phyloP scores from a whole-genome alignment of 768 basidiomycete species.

The Mycena olivaceomarginata region DNA sequence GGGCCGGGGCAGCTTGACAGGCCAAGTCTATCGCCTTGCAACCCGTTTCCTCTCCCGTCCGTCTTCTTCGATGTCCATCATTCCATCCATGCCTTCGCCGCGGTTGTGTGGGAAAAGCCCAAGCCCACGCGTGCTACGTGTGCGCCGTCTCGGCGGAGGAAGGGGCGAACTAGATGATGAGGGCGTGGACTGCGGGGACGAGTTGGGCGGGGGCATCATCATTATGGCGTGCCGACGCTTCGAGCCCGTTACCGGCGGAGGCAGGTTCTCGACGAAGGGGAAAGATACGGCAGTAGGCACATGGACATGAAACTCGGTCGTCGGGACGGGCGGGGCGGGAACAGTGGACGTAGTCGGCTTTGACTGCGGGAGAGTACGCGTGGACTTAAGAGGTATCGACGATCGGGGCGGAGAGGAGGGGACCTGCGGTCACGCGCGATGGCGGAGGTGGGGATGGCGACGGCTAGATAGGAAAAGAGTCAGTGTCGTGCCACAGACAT shows the following conservation, averaged over 20 bases:
- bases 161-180: constrained; percentile 55
- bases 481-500: neutral
- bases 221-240: constrained; percentile 89
- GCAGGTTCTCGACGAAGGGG: constrained; percentile 60
- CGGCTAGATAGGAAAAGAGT: constrained; percentile 47
- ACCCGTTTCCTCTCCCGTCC: constrained; percentile 85
- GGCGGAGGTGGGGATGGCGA: constrained; percentile 49
- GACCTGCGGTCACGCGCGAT: constrained; percentile 48
- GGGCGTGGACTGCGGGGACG: constrained; percentile 62
- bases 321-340: constrained; percentile 24
- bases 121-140: constrained; percentile 67
- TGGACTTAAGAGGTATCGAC: constrained; percentile 40
- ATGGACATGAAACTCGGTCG: constrained; percentile 47
- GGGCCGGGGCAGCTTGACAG: neutral
- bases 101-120: constrained; percentile 58
- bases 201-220: constrained; percentile 81
- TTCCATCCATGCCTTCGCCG: constrained; percentile 62
- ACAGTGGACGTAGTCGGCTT: constrained; percentile 41
- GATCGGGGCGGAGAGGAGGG: constrained; percentile 38
- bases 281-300: constrained; percentile 44
- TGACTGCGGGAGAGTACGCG: constrained; percentile 16
- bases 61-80: constrained; percentile 88
- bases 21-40: constrained; percentile 69
- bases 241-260: constrained; percentile 71
- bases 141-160: constrained; percentile 67